Base-by-base conservation (phyloP, 2,329 filamentous ascomycete genomes). In the Apiospora marii region DNA sequence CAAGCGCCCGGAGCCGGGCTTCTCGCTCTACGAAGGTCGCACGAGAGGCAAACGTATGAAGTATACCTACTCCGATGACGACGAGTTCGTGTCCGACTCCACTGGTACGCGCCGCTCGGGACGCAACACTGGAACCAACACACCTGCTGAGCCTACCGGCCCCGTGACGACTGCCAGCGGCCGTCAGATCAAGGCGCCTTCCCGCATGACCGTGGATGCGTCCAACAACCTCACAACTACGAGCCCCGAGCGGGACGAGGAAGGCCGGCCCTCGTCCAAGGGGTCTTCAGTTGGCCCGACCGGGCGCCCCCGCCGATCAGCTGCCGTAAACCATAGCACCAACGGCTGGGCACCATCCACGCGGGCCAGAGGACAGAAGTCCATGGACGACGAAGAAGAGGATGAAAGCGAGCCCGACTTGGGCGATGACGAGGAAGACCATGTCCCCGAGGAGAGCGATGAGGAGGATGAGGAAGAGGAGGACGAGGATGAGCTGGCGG, bases 21-120 rank as follows among this genome's bases (percentile, higher is more conserved):
- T 96, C 80, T 98, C 95, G 0, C 87, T 97, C 72, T 99, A 99
- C 81, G 96, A 99, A 84, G 96, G 96, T 69, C 94, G 96, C 70
- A 99, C 97, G 6, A 91, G 96, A 73, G 96, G 96, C 72, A 98
- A 99, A 86, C 93, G 96, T 74, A 93, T 97, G 84, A 97, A 95
- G 82, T 99, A 99, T 80, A 99, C 94, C 0, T 99, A 94, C 80
- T 97, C 95, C 0, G 95, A 98, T 70, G 94, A 97, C 34, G 94
- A 97, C 48, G 90, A 92, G 22, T 90, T 91, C 70, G 89, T 87
- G 72, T 90, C 89, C n/a, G 90, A 92, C 79, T 92, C 91, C 48
- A 88, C 89, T 13, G 81, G 79, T 7, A 82, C 84, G 81, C 81
- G 95, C 86, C 89, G 92, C 8, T 94, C 94, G 16, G 88, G 91